phyloP scores from a whole-genome alignment of 768 basidiomycete species.

The Pisolithus microcarpus region DNA sequence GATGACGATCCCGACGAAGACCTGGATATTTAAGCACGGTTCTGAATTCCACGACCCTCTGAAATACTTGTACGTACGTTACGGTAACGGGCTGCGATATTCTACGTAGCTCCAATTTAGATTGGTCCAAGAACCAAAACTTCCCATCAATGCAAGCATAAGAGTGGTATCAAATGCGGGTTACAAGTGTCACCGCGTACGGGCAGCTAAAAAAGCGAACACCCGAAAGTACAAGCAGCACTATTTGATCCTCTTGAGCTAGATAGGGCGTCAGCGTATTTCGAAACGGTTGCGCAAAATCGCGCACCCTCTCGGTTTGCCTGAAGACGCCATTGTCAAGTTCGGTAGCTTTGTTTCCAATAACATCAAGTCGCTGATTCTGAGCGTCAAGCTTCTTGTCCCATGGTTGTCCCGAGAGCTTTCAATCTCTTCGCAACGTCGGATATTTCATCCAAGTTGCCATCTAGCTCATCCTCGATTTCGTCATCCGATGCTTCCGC shows the following conservation, averaged over 20 bases:
- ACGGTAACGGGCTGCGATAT: background rate
- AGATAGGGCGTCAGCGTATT: constrained; percentile 6
- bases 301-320: constrained; percentile 74
- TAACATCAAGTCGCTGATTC: constrained; percentile 69
- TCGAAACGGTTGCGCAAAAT: background rate
- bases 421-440: constrained; percentile 73
- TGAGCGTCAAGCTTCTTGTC: constrained; percentile 84
- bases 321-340: constrained; percentile 70
- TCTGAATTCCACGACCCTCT: background rate
- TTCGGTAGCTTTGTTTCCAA: constrained; percentile 69
- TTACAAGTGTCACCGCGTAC: background rate
- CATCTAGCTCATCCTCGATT: constrained; percentile 89
- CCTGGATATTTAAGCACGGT: constrained; percentile 51
- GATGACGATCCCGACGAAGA: constrained; percentile 97
- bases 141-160: background rate
- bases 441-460: constrained; percentile 81
- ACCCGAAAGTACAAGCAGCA: too few relatives aligned
- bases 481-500: constrained; percentile 87
- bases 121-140: background rate
- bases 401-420: constrained; percentile 73
- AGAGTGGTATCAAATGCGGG: background rate
- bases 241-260: constrained; percentile 61
- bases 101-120: background rate
- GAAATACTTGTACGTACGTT: background rate
- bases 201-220: background rate